Conservation (phyloP, 208 protist species). For the Wallacemonas collosoma region DNA sequence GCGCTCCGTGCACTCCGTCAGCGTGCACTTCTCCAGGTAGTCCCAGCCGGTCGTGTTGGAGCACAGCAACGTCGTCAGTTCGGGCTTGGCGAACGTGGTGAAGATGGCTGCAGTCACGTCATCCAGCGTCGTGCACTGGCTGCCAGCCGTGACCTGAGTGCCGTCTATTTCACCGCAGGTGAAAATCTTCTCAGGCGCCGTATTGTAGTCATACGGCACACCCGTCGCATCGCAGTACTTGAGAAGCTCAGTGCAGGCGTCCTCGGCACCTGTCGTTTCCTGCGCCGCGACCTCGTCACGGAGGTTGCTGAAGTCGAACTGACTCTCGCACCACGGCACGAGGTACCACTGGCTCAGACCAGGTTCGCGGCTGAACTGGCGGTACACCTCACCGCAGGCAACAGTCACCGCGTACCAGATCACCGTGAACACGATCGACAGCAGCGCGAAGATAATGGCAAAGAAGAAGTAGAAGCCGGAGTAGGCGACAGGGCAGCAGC, state of each 20-base stretch:
- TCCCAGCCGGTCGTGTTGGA: slow-evolving; percentile 36
- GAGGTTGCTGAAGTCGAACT: slow-evolving; percentile 46
- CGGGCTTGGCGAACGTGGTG: slow-evolving; percentile 44
- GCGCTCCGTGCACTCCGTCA: slow-evolving; percentile 37
- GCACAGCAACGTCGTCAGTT: slow-evolving; percentile 53
- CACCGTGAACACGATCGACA: slow-evolving; percentile 62
- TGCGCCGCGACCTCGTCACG: slow-evolving; percentile 30
- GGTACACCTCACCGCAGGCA: slow-evolving; percentile 57
- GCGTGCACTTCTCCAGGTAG: slow-evolving; percentile 55
- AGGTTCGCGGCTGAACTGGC: slow-evolving; percentile 65
- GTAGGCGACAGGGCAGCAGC: slow-evolving; percentile 36
- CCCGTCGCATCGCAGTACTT: slow-evolving; percentile 47
- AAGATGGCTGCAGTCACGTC: slow-evolving; percentile 33
- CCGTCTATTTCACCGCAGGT: slow-evolving; percentile 35
- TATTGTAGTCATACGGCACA: slow-evolving; percentile 15
- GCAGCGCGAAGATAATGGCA: slow-evolving; percentile 55
- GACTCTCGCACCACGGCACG: slow-evolving; percentile 60
- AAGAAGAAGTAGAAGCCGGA: slow-evolving; percentile 68
- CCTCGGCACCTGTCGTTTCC: slow-evolving; percentile 19
- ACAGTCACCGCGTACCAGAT: slow-evolving; percentile 43
- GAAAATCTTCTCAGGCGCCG: slow-evolving; percentile 32
- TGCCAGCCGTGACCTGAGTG: slow-evolving; percentile 14
- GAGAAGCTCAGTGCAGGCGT: slow-evolving; percentile 55
- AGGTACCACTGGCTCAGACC: slow-evolving; percentile 80
- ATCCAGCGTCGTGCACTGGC: slow-evolving; percentile 44